Percentiles rank a stretch among this genome's conserved stretches.
phyloP scores from a whole-genome alignment of 139 green algal species.

The Marvania coccoides region DNA sequence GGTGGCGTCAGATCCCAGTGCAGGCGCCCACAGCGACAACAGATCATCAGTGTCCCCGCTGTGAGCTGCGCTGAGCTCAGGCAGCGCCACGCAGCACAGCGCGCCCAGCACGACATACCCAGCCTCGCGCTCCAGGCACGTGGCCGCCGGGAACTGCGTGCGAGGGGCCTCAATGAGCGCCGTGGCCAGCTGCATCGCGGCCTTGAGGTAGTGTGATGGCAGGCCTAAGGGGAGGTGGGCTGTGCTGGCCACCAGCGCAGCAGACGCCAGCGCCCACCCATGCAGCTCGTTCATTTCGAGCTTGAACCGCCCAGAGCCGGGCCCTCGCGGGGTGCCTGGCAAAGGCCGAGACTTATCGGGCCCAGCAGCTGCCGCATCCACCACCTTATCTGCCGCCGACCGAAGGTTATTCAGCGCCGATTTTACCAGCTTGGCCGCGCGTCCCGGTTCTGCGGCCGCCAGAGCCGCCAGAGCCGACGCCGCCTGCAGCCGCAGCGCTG shows the following conservation, averaged over 20 bases:
- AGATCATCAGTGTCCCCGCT: conserved; percentile 12
- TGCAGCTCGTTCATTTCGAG: conserved; percentile 53
- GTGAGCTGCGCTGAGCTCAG: neutral
- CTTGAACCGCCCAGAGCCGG: conserved; percentile 24
- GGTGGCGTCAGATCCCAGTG: conserved; percentile 34
- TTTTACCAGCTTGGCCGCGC: conserved; percentile 35
- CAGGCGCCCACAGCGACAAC: conserved; percentile 42
- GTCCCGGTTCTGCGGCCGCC: conserved; percentile 43
- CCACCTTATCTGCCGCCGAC: conserved; percentile 12
- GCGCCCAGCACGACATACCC: conserved; percentile 65
- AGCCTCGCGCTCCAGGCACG: conserved; percentile 42
- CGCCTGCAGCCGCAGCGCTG: conserved; percentile 42
- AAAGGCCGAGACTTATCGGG: conserved; percentile 18
- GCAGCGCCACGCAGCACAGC: conserved; percentile 29
- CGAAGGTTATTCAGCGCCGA: conserved; percentile 27
- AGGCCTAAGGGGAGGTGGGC: conserved; percentile 51
- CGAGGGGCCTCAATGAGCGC: conserved; percentile 33
- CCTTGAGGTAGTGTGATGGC: conserved; percentile 36
- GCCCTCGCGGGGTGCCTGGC: conserved; percentile 6
- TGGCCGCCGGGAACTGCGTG: conserved; percentile 1
- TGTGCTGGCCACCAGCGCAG: conserved; percentile 52
- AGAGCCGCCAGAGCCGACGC: conserved; percentile 55
- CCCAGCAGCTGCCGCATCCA: conserved; percentile 7
- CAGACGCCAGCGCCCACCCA: conserved; percentile 45
- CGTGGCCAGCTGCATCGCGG: conserved; percentile 38